Evolutionary conservation across 306 rosid genomes (phyloP).

Genomic region (Carpinus viminea): DNA sequence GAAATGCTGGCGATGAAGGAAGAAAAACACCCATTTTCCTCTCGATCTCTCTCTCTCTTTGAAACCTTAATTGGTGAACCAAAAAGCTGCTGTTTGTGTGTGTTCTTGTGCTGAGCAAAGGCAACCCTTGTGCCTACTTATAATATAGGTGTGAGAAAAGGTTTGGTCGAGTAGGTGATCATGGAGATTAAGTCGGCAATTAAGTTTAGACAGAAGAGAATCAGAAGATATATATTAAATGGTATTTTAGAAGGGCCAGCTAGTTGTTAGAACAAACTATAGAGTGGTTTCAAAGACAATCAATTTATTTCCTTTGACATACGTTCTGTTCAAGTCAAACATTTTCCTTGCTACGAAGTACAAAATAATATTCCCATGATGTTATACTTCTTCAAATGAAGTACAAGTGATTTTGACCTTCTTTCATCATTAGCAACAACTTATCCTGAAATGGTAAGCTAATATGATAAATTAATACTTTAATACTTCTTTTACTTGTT

Average conservation of each 20-base stretch:
- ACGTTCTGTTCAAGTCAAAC: constrained; percentile 52
- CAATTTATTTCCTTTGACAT: constrained; percentile 36
- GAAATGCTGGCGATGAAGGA: constrained; percentile 19
- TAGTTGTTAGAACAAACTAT: constrained; percentile 57
- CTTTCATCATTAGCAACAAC: not conserved
- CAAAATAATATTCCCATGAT: not conserved
- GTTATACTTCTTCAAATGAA: not conserved
- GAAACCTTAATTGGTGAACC: too few species aligned
- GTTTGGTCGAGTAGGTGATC: constrained; percentile 33
- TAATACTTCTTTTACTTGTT: not conserved
- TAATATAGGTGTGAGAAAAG: constrained; percentile 15
- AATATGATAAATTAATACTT: not conserved
- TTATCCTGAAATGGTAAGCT: not conserved
- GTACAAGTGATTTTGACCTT: constrained; percentile 19
- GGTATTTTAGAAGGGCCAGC: constrained; percentile 16
- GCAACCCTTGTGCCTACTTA: constrained; percentile 16
- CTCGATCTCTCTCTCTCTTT: not conserved
- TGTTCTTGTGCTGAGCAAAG: not conserved
- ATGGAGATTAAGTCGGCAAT: not conserved
- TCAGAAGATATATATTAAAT: not conserved
- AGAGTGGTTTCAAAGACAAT: constrained; percentile 70
- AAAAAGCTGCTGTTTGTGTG: not conserved
- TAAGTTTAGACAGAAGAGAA: constrained; percentile 32
- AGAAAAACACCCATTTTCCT: constrained; percentile 39
- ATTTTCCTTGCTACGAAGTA: constrained; percentile 3